Percentiles rank a stretch among this genome's conserved stretches.
These are phyloP conservation scores for Celoporthe dispersa DNA, from an alignment of 2,329 filamentous ascomycete species.

Conservation along the genomic window DNA sequence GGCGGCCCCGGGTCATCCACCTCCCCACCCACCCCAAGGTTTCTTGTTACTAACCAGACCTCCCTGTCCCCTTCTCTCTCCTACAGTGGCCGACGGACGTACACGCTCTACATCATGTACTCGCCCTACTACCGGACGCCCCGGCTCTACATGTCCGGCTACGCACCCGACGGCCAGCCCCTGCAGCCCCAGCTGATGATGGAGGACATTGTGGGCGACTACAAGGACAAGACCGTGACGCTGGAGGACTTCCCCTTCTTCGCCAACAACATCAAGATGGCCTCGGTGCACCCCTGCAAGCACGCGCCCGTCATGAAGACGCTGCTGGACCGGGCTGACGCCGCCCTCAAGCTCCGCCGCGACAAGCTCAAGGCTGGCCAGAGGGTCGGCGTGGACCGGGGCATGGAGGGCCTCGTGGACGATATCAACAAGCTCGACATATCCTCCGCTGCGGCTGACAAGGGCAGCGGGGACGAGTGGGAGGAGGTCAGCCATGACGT, in stretches of 20 bases:
- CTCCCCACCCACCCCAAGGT: conserved; percentile 23
- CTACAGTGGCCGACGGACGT: conserved; percentile 80
- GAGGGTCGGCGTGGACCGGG: conserved; percentile 54
- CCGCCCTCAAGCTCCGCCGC: conserved; percentile 84
- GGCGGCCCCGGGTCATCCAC: no score
- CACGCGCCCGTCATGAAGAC: conserved; percentile 98
- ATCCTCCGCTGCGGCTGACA: conserved; percentile 53
- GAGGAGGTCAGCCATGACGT: conserved; percentile 66
- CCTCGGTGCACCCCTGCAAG: conserved; percentile 94
- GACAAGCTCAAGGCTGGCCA: conserved; percentile 74
- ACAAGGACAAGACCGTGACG: conserved; percentile 82
- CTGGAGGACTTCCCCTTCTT: conserved; percentile 98
- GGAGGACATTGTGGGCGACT: conserved; percentile 47
- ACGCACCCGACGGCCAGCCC: conserved; percentile 72
- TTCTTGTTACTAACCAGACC: no score
- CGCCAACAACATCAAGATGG: conserved; percentile 90
- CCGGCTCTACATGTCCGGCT: conserved; percentile 92
- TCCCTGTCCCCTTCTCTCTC: no score
- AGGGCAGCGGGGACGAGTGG: conserved; percentile 63
- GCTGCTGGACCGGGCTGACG: conserved; percentile 91
- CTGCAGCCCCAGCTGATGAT: conserved; percentile 44
- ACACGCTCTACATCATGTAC: conserved; percentile 98
- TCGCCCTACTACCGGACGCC: conserved; percentile 96
- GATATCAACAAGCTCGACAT: conserved; percentile 71
- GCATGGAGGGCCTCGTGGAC: conserved; percentile 85